Evolutionary conservation across 352 stramenopile species (phyloP), one percentile per base, ranked within the genome.

Genomic region (Pythium brassicae): DNA sequence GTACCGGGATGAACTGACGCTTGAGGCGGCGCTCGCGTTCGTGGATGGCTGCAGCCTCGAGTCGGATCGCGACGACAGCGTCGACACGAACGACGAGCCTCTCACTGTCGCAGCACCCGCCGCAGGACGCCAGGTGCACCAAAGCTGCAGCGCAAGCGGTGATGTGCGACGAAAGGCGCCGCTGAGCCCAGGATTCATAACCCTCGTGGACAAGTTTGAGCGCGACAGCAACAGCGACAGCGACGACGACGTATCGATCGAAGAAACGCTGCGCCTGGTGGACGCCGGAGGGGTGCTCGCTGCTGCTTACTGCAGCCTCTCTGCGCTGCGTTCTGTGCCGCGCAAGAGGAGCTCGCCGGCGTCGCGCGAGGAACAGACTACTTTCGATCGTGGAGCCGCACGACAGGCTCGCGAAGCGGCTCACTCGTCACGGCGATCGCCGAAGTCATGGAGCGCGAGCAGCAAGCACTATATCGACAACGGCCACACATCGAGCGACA

Each of bases 11-110:
- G 43, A 46, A 22, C 43, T 59, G 42, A 58, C 53, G 32, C 53
- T 59, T 9, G 53, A 59, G 53, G 53, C 53, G 27, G 34, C 53
- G 32, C 53, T 59, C 29, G 53, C 43, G 45, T 59, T 59, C 45
- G 25, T 59, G 7, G 53, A 59, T 32, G 23, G 19, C 43, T 59
- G 53, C 43, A 53, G 22, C 17, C 4, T 44, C 32, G 53, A 53
- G 17, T n/a, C n/a, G n/a, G n/a, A n/a, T n/a, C 40, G 27, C 47
- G 47, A 53, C 47, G 47, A 26, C 22, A 17, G 15, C 20, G 43
- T 29, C 20, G 43, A 51, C 22, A 45, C 15, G 20, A 29, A 44
- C 29, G 53, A 51, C 25, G 53, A 58, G 22, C 11, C 12, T 9
- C 19, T 19, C 15, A 12, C n/a, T 19, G 27, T 26, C 20, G 19